Evolutionary conservation across 768 basidiomycete genomes (phyloP), one percentile per base, ranked within the genome.

Genomic region (Leccinum barrowsii): DNA sequence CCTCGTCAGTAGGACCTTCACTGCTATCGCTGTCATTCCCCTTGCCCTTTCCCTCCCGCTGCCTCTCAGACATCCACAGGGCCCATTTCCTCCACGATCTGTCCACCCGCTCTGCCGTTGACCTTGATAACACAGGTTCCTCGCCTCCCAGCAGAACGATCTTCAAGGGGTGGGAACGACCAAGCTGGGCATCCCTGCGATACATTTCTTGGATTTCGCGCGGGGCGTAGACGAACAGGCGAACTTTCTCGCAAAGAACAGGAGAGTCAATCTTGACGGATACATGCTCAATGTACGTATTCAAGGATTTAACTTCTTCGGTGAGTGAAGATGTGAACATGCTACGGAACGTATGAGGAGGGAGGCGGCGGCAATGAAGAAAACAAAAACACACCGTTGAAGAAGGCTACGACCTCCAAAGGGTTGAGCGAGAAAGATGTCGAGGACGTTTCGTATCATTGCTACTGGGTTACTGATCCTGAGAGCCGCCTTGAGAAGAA

Each of bases 381-480:
- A 40, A 48, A 26, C 15, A 26, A 30, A 32, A 35, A 60, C 76
- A 50, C 60, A 90, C 93, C 92, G 81, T 73, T 99, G 97, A 17
- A 98, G 78, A 24, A 99, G 78, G 70, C 92, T 94, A 59, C 85
- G 85, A 6, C 94, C 92, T 3, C 97, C 97, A 70, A 99, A 99
- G 2, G 97, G 97, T 69, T 95, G 88, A 0, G 97, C 97, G 17
- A 98, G 83, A 79, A 99, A 98, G 44, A 99, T 81, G 67, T 98
- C 96, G 59, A 99, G 80, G 4, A 97, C 80, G 54, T 78, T 87
- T 71, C 97, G 84, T 67, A 98, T 94, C 97, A 98, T 98, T 28
- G 84, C 82, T 59, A 99, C 88, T 2, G 97, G 97, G 73, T 98
- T 99, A 57, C 91, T 94, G 63, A 99, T 92, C 70, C 84, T 89